These are phyloP conservation scores for Populus hybrid DNA, from an alignment of 441 rosid genomes.

Conservation along the genomic window DNA sequence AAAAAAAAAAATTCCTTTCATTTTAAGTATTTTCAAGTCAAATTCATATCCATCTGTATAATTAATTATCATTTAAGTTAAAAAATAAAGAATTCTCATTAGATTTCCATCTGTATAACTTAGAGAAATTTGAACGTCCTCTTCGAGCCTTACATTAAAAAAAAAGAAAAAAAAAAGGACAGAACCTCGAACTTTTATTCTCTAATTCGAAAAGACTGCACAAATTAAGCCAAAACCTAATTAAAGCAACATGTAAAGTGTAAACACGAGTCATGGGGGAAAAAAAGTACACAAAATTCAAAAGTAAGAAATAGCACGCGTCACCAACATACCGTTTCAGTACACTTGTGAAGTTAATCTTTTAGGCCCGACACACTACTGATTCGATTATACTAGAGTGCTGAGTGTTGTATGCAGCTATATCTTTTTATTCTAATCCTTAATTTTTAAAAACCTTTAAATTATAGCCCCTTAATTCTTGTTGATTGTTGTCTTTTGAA, in stretches of 20 bases:
- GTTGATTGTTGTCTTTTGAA: not conserved
- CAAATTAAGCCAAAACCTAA: not conserved
- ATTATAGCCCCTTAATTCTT: not conserved
- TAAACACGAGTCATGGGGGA: not conserved
- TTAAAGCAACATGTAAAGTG: not conserved
- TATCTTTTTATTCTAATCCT: not conserved
- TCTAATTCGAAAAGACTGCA: not conserved
- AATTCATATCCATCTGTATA: too few species aligned
- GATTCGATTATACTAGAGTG: not conserved
- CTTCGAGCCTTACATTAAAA: too few species aligned
- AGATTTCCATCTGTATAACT: too few species aligned
- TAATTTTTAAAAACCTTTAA: not conserved
- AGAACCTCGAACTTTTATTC: too few species aligned
- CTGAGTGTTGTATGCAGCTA: not conserved
- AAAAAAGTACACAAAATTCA: not conserved
- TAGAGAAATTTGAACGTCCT: too few species aligned
- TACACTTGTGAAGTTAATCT: not conserved
- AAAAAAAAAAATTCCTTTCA: too few species aligned
- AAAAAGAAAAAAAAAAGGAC: too few species aligned
- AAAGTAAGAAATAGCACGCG: not conserved
- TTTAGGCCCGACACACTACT: not conserved
- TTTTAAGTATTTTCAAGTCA: too few species aligned
- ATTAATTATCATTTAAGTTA: too few species aligned
- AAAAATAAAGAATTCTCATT: too few species aligned
- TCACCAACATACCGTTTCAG: not conserved